Conservation (phyloP, 495 filamentous ascomycete species). For the Aspergillus conjunctus region DNA sequence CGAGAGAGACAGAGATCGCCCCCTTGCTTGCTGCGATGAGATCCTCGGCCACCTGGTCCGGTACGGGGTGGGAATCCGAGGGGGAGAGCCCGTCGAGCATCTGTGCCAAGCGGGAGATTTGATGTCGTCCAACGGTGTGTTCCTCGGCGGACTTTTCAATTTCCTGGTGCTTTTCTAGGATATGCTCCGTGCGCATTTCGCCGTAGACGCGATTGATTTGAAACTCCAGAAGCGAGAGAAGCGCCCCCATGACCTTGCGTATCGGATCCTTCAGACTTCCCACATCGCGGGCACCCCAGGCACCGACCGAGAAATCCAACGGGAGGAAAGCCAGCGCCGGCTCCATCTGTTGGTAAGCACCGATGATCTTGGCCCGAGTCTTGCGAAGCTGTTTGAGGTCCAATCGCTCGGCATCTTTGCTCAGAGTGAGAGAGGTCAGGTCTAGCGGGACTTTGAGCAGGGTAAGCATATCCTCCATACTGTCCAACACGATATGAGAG, state of each 20-base stretch:
- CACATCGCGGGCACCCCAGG: conserved; percentile 28
- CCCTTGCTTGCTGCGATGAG: conserved; percentile 11
- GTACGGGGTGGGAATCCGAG: conserved; percentile 16
- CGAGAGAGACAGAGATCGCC: conserved; percentile 22
- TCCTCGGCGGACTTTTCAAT: conserved; percentile 11
- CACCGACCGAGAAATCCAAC: conserved; percentile 31
- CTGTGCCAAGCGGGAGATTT: conserved; percentile 20
- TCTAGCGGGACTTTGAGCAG: conserved; percentile 35
- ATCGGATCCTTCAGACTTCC: conserved; percentile 25
- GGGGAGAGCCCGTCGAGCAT: conserved; percentile 23
- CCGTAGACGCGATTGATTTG: conserved; percentile 23
- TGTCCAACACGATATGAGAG: conserved; percentile 37
- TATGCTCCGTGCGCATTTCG: conserved; percentile 13
- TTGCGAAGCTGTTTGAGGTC: conserved; percentile 21
- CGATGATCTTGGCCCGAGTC: conserved; percentile 18
- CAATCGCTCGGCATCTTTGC: conserved; percentile 5
- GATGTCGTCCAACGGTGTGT: conserved; percentile 23
- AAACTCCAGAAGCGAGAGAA: conserved; percentile 26
- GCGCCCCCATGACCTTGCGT: conserved; percentile 21
- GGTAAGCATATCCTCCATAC: conserved; percentile 36
- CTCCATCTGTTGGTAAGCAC: conserved; percentile 23
- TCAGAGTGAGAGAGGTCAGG: conserved; percentile 13
- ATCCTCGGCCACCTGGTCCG: conserved; percentile 11
- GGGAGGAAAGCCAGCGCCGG: conserved; percentile 30
- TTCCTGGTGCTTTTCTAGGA: conserved; percentile 14